A percentile compares a stretch with the other conserved stretches of the same genome.
These are phyloP conservation scores for Parmales sp. DNA, from an alignment of 108 stramenopile genomes.

Conservation along the genomic window DNA sequence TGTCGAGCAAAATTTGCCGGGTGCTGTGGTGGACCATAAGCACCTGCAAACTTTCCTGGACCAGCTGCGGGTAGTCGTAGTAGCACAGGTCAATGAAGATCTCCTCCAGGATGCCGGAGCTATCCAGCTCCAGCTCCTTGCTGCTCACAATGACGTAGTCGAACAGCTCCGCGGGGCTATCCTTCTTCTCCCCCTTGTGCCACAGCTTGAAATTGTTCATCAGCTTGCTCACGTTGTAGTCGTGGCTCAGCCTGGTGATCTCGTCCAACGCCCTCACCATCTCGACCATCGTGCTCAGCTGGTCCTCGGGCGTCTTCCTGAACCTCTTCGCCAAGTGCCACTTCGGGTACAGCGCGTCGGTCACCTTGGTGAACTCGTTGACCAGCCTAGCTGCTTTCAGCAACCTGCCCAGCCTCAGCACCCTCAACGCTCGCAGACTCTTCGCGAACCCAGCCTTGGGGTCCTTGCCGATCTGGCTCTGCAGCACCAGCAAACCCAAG, in stretches of 20 bases:
- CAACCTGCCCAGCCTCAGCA: constrained; percentile 2
- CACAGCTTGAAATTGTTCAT: constrained; percentile 7
- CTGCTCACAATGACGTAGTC: background rate
- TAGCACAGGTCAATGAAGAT: constrained; percentile 22
- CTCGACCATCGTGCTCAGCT: constrained; percentile 14
- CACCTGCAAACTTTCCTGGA: constrained; percentile 18
- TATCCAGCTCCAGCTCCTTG: constrained; percentile 17
- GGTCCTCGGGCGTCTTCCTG: background rate
- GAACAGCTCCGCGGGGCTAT: background rate
- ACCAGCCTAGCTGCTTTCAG: constrained; percentile 5
- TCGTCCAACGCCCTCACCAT: constrained; percentile 14
- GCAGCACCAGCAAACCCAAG: background rate
- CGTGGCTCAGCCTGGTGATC: background rate
- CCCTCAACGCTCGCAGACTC: background rate
- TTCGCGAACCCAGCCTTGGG: constrained; percentile 8
- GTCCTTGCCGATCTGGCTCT: background rate
- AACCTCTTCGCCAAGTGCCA: background rate
- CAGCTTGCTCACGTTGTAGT: background rate
- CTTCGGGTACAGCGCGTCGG: constrained; percentile 1
- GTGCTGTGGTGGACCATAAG: constrained; percentile 22
- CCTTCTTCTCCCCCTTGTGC: background rate
- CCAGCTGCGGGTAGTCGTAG: constrained; percentile 17
- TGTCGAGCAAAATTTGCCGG: background rate
- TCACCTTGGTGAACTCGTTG: constrained; percentile 4
- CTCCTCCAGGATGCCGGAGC: constrained; percentile 2